Conservation (phyloP, 2,329 filamentous ascomycete genomes). For the Xylariaceae sp. region DNA sequence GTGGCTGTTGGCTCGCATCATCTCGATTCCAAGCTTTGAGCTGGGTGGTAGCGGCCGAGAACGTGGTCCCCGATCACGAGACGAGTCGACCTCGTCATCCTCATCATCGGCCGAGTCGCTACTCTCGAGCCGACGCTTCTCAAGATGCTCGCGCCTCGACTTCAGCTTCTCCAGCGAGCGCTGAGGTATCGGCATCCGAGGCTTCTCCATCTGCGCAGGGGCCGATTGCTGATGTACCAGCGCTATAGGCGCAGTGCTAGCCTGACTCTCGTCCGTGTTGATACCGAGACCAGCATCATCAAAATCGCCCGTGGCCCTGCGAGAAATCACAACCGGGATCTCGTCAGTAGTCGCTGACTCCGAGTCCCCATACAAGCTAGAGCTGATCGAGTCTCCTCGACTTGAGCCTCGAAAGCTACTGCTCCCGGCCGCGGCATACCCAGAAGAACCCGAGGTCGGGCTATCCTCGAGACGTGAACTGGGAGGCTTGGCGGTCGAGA, state of each 20-base stretch:
- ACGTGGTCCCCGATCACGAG: slow-evolving; percentile 32
- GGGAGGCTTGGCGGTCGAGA: slow-evolving; percentile 58
- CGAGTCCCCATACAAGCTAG: slow-evolving; percentile 78
- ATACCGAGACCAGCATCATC: slow-evolving; percentile 74
- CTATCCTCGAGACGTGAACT: slow-evolving; percentile 66
- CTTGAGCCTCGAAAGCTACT: slow-evolving; percentile 74
- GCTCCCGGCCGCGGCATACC: slow-evolving; percentile 58
- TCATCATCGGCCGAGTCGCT: slow-evolving; percentile 89
- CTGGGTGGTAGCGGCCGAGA: slow-evolving; percentile 57
- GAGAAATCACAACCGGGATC: slow-evolving; percentile 64
- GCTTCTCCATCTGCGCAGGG: slow-evolving; percentile 51
- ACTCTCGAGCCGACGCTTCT: slow-evolving; percentile 65
- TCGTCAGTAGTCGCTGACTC: slow-evolving; percentile 75
- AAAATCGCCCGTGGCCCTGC: slow-evolving; percentile 71
- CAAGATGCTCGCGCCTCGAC: slow-evolving; percentile 66
- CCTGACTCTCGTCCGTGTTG: slow-evolving; percentile 48
- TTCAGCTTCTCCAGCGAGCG: slow-evolving; percentile 67
- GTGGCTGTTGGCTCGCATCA: slow-evolving; percentile 95
- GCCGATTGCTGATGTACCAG: slow-evolving; percentile 57
- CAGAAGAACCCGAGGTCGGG: slow-evolving; percentile 70
- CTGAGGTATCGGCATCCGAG: slow-evolving; percentile 40
- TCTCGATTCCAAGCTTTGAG: slow-evolving; percentile 89
- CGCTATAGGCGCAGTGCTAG: slow-evolving; percentile 34
- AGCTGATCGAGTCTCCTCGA: slow-evolving; percentile 81
- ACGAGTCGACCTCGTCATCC: slow-evolving; percentile 77